These are phyloP conservation scores for Colletotrichum coccodes DNA, from an alignment of 2,329 filamentous ascomycete species.

Conservation along the genomic window DNA sequence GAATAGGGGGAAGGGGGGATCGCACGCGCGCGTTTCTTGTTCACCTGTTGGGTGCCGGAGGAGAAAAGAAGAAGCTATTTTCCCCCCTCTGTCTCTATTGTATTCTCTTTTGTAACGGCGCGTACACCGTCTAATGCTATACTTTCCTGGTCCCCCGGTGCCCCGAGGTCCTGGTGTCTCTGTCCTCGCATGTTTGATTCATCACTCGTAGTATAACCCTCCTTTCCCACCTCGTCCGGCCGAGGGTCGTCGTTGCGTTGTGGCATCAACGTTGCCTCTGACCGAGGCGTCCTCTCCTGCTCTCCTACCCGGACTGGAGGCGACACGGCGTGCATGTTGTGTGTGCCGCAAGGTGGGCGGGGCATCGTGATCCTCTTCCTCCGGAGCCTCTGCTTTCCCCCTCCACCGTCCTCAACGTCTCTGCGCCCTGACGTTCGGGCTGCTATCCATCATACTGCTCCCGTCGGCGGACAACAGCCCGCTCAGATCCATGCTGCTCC, in stretches of 20 bases:
- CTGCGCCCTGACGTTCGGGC: conserved; percentile 57
- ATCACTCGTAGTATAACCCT: too few relatives aligned
- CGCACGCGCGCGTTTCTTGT: background rate
- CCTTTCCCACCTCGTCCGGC: too few relatives aligned
- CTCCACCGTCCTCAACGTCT: conserved; percentile 36
- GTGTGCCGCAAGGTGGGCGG: background rate
- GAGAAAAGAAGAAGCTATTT: background rate
- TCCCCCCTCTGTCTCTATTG: background rate
- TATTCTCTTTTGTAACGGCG: conserved; percentile 14
- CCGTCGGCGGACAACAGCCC: conserved; percentile 66
- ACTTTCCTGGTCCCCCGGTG: background rate
- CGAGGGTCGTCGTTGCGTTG: too few relatives aligned
- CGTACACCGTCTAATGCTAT: conserved; percentile 10
- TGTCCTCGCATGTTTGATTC: background rate
- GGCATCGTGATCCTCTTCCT: conserved; percentile 27
- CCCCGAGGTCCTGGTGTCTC: background rate
- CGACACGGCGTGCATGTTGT: background rate
- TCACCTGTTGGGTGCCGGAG: background rate
- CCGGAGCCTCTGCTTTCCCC: background rate
- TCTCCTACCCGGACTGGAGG: too few relatives aligned
- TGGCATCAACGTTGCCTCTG: too few relatives aligned
- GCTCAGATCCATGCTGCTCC: conserved; percentile 66
- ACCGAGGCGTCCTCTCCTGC: too few relatives aligned
- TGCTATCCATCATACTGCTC: conserved; percentile 66
- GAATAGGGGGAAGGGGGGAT: too few relatives aligned